Evolutionary conservation across 495 filamentous ascomycete species (phyloP).

Genomic region (Neurospora sp.): DNA sequence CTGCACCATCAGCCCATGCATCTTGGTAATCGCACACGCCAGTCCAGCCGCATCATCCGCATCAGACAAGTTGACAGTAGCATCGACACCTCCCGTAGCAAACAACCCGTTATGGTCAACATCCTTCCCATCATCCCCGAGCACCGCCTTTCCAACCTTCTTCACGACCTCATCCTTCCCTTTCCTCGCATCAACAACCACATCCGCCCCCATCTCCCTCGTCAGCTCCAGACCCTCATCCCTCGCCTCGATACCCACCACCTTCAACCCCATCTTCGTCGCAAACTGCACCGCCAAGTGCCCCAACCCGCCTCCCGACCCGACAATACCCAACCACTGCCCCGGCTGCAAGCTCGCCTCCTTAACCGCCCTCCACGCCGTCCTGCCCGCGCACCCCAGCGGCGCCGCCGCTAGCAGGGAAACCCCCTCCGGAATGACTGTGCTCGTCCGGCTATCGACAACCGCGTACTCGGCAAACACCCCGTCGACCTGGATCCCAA

Average conservation of each 20-base stretch:
- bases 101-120: conserved; percentile 38
- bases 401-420: conserved; percentile 42
- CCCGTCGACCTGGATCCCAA: conserved; percentile 40
- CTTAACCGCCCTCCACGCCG: conserved; percentile 41
- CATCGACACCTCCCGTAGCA: conserved; percentile 28
- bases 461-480: conserved; percentile 44
- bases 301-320: conserved; percentile 49
- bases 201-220: conserved; percentile 35
- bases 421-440: conserved; percentile 37
- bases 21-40: conserved; percentile 41
- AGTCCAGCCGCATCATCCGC: conserved; percentile 32
- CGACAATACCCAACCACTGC: conserved; percentile 42
- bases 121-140: conserved; percentile 32
- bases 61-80: conserved; percentile 38
- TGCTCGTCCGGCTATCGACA: conserved; percentile 35
- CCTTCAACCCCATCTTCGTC: conserved; percentile 38
- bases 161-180: conserved; percentile 35
- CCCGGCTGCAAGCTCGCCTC: conserved; percentile 34
- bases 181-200: conserved; percentile 40
- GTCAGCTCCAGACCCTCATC: conserved; percentile 42
- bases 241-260: conserved; percentile 46
- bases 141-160: conserved; percentile 36
- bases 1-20: conserved; percentile 46
- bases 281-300: conserved; percentile 48
- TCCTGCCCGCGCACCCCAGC: conserved; percentile 47